A percentile compares a stretch with the other conserved stretches of the same genome.
Conservation (phyloP, 2,329 filamentous ascomycete species). For the Chaetomium globosum region DNA sequence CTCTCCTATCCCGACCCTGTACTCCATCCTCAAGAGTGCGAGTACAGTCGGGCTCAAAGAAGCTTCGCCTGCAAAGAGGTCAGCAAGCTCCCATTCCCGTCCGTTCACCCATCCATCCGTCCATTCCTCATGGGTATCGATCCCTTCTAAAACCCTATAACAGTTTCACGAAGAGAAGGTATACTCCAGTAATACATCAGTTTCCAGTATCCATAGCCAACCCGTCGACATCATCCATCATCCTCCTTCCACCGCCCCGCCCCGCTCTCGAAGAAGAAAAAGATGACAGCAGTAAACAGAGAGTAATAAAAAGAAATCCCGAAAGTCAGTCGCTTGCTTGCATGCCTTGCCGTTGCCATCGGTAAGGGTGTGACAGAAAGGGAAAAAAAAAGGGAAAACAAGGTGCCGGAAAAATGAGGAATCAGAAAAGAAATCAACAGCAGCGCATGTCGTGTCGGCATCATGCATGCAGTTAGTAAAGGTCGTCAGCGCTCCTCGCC, state of each 20-base stretch:
- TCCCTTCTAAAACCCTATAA: constrained; percentile 33
- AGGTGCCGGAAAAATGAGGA: constrained; percentile 19
- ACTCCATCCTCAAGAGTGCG: background rate
- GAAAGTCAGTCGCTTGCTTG: constrained; percentile 27
- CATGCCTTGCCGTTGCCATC: constrained; percentile 26
- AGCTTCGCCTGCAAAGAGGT: background rate
- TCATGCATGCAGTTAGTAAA: constrained; percentile 36
- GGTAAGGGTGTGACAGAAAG: constrained; percentile 24
- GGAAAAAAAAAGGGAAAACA: constrained; percentile 25
- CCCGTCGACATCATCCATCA: constrained; percentile 22
- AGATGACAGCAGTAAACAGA: constrained; percentile 26
- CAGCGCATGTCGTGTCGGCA: constrained; percentile 33
- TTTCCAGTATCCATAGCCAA: constrained; percentile 23
- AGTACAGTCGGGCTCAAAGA: background rate
- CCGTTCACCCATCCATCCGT: constrained; percentile 15
- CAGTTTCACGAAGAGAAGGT: constrained; percentile 30
- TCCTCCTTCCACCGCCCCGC: constrained; percentile 14
- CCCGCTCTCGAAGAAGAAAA: constrained; percentile 27
- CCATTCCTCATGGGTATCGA: constrained; percentile 29
- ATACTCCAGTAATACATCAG: constrained; percentile 30
- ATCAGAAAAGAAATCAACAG: constrained; percentile 12
- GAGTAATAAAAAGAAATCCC: constrained; percentile 29
- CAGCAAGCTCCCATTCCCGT: constrained; percentile 14
- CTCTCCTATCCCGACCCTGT: background rate
- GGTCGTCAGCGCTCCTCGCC: constrained; percentile 16